Evolutionary conservation across 768 basidiomycete species (phyloP).

Genomic region (Suillus variegatus): DNA sequence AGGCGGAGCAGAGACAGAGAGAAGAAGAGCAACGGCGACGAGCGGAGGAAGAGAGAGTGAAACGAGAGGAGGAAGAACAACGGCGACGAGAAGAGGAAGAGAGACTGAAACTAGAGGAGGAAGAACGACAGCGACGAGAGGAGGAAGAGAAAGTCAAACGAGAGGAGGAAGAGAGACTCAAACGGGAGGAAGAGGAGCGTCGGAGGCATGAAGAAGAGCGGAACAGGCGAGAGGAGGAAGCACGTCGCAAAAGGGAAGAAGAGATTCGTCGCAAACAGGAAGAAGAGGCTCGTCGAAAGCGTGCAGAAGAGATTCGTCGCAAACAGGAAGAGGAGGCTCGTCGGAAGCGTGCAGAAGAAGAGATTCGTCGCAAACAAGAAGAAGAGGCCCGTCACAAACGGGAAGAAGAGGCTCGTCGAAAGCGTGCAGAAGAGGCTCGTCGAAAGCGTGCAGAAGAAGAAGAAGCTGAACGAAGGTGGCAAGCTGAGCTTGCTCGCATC

Average conservation of each 20-base stretch:
- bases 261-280: conserved; percentile 38
- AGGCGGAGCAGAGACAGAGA: conserved; percentile 15
- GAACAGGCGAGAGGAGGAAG: conserved; percentile 35
- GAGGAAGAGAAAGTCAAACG: no score
- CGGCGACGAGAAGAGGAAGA: conserved; percentile 18
- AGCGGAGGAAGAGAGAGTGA: conserved; percentile 39
- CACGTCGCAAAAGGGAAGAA: conserved; percentile 52
- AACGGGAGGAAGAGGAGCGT: conserved; percentile 43
- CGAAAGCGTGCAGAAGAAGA: conserved; percentile 44
- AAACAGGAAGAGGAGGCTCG: conserved; percentile 45
- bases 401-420: conserved; percentile 45
- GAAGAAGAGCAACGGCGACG: conserved; percentile 31
- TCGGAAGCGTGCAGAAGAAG: conserved; percentile 39
- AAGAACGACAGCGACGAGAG: no score
- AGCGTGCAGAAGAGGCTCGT: conserved; percentile 45
- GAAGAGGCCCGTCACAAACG: conserved; percentile 26
- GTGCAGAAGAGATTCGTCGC: conserved; percentile 40
- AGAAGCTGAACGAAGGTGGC: conserved; percentile 48
- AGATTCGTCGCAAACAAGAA: conserved; percentile 41
- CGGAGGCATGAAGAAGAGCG: conserved; percentile 36
- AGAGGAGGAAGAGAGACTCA: background rate
- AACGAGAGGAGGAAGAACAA: no score
- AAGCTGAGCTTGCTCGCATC: conserved; percentile 35
- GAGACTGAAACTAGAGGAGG: background rate
- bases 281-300: conserved; percentile 43